Percentiles rank a stretch among this genome's conserved stretches.
Evolutionary conservation across 257 asterid genomes (phyloP).

Genomic region (Lycium ferocissimum): DNA sequence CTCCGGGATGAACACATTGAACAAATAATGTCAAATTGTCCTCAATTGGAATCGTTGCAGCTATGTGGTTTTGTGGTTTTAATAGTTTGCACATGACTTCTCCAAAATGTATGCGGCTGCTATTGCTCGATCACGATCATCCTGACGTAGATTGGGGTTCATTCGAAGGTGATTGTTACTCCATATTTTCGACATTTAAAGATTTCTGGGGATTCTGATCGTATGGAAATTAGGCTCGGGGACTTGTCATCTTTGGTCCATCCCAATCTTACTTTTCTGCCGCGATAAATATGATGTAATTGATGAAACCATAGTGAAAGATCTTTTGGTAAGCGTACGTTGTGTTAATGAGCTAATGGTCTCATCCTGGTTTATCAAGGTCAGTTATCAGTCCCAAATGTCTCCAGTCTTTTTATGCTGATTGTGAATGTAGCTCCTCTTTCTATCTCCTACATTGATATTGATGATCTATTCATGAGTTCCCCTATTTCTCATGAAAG

Average conservation of each 20-base stretch:
- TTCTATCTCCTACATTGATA: too few relatives aligned
- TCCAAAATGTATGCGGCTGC: too few relatives aligned
- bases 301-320: background rate
- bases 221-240: background rate
- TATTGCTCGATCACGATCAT: too few relatives aligned
- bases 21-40: too few relatives aligned
- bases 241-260: background rate
- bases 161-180: background rate
- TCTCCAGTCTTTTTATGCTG: background rate
- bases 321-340: background rate
- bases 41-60: too few relatives aligned
- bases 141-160: background rate
- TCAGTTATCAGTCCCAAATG: background rate
- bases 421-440: background rate
- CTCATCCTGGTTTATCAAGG: background rate
- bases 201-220: background rate
- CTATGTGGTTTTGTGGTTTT: too few relatives aligned
- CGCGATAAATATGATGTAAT: background rate
- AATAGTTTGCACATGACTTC: too few relatives aligned
- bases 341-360: background rate
- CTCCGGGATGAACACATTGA: too few relatives aligned
- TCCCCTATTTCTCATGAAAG: too few relatives aligned
- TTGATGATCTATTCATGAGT: background rate
- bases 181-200: background rate
- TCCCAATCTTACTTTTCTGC: background rate